Base-by-base conservation (phyloP, 352 stramenopile genomes). In the Pythium dissimile region DNA sequence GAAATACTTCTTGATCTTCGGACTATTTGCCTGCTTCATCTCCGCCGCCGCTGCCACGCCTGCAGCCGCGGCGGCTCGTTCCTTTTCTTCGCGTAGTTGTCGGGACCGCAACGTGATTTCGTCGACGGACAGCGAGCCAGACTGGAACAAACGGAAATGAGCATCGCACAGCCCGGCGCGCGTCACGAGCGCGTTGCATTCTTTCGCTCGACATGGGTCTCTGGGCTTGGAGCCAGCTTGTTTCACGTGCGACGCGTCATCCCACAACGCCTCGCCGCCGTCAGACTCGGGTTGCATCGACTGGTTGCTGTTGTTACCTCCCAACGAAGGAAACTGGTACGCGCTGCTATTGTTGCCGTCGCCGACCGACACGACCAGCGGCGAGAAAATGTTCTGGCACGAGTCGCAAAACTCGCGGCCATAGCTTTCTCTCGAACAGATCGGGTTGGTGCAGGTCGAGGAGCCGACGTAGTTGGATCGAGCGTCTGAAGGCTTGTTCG, bases 351-450 rank as follows among this genome's bases (percentile, higher is more conserved):
- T 50, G 11, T 52, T 53, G 34, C 31, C 38, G 20, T 81, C 67
- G 3, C 66, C 62, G 34, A 78, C 77, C 2, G 76, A 72, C 16
- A 81, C 69, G 5, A 75, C 64, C 39, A 86, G 58, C 20, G 75
- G 75, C 12, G 75, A 72, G 32, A 86, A 88, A 31, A 89, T 69
- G 32, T 58, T 73, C 57, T 85, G 77, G 42, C 80, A 89, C 1
- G 66, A 64, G 11, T 85, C 77, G 31, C 80, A 89, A 38, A 80
- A 85, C 37, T 86, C 77, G 5, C 67, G 65, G 0, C 73, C 75
- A 51, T 77, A 85, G 20, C 71, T 77, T 32, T 85, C 69, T 18
- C 72, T 68, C 30, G 67, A 61, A 50, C 80, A 89, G 21, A 84
- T 86, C 30, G 70, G 69, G 46, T 88, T 89, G 31, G 52, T 78